Evolutionary conservation across 108 stramenopile genomes (phyloP).

Genomic region (Craspedostauros australis): DNA sequence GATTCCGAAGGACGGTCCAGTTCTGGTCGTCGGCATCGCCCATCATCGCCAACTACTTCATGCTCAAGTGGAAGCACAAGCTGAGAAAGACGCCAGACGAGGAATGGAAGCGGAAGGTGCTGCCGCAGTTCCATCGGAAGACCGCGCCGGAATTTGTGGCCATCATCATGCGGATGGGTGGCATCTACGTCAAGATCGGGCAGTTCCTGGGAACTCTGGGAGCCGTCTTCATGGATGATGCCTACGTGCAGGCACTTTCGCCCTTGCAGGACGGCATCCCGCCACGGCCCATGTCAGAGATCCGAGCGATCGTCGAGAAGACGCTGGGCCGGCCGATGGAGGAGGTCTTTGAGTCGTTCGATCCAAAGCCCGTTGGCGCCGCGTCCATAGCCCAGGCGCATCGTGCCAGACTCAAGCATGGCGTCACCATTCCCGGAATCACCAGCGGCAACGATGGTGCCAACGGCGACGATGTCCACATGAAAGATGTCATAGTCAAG

Average conservation of each 20-base stretch:
- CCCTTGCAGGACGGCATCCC: slow-evolving; percentile 68
- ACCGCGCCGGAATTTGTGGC: neutral
- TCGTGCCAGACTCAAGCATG: slow-evolving; percentile 29
- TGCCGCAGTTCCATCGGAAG: neutral
- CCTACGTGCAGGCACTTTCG: slow-evolving; percentile 38
- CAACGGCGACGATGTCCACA: too few relatives aligned
- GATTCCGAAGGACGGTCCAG: too few relatives aligned
- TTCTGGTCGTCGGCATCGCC: too few relatives aligned
- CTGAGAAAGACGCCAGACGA: too few relatives aligned
- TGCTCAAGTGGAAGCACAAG: too few relatives aligned
- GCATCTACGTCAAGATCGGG: slow-evolving; percentile 72
- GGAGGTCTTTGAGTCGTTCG: slow-evolving; percentile 52
- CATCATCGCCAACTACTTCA: too few relatives aligned
- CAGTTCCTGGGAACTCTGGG: slow-evolving; percentile 49
- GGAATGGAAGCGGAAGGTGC: too few relatives aligned
- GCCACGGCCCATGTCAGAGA: slow-evolving; percentile 29
- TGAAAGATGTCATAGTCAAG: slow-evolving; percentile 53
- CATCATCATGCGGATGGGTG: slow-evolving; percentile 32
- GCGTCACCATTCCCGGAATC: too few relatives aligned
- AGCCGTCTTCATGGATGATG: slow-evolving; percentile 39
- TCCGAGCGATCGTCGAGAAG: slow-evolving; percentile 44
- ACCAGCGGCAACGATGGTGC: too few relatives aligned
- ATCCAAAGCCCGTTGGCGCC: slow-evolving; percentile 51
- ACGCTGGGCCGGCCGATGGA: slow-evolving; percentile 31
- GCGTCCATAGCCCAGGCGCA: slow-evolving; percentile 74